Conservation (phyloP, 345 rosid species). For the Eucalyptus erythrocorys region DNA sequence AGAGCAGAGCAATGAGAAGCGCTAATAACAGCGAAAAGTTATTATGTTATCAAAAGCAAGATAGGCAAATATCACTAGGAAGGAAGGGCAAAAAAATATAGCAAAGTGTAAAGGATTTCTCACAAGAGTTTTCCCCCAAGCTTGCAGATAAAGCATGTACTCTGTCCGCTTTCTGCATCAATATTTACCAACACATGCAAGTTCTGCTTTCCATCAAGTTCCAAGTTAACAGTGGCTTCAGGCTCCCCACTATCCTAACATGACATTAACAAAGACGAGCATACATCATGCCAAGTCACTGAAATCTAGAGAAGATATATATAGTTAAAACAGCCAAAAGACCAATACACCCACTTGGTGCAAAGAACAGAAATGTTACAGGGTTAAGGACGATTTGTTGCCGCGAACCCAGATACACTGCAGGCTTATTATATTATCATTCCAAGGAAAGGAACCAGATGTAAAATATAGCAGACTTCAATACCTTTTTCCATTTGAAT, state of each 20-base stretch:
- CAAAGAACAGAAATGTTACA: background rate
- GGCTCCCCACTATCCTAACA: conserved; percentile 52
- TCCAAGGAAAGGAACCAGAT: background rate
- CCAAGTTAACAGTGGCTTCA: conserved; percentile 13
- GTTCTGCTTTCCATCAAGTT: conserved; percentile 9
- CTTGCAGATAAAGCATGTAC: conserved; percentile 24
- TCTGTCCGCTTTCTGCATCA: background rate
- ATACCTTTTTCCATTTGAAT: conserved; percentile 45
- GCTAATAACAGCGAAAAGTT: background rate
- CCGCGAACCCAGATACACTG: background rate
- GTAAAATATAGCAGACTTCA: background rate
- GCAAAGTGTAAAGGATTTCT: conserved; percentile 5
- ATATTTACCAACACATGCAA: background rate
- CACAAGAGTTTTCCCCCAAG: conserved; percentile 41
- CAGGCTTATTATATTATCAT: background rate
- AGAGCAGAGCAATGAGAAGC: background rate
- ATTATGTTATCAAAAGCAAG: background rate
- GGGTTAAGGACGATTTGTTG: background rate
- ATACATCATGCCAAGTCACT: background rate
- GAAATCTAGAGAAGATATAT: background rate
- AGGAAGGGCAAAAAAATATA: background rate
- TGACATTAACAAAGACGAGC: conserved; percentile 18
- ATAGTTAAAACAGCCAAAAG: background rate
- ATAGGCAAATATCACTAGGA: background rate
- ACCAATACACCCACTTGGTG: background rate